Percentiles rank a stretch among this genome's conserved stretches.
These are phyloP conservation scores for Schrenkiella parvula DNA, from an alignment of 345 rosid species.

Conservation along the genomic window DNA sequence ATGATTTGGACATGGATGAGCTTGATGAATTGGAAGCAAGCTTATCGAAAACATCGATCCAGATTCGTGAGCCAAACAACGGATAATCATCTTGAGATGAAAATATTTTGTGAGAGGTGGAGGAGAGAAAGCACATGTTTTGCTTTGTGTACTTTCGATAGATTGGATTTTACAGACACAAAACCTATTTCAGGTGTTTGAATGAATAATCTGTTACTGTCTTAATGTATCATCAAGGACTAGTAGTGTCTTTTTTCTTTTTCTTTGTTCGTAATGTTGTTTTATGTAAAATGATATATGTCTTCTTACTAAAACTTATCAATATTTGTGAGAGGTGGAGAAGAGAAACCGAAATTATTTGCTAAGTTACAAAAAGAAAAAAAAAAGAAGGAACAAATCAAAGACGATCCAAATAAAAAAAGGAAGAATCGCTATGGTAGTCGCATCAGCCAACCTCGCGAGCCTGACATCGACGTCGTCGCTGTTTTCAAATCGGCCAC, in stretches of 20 bases:
- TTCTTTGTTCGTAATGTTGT: background rate
- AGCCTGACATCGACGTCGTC: conserved; percentile 38
- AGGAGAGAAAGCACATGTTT: conserved; percentile 24
- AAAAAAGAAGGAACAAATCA: background rate
- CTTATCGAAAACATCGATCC: conserved; percentile 62
- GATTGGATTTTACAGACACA: conserved; percentile 22
- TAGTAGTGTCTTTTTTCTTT: background rate
- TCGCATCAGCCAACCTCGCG: conserved; percentile 35
- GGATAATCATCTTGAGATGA: conserved; percentile 28
- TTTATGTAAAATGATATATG: too few species aligned
- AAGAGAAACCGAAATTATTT: background rate
- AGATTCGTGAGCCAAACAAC: conserved; percentile 46
- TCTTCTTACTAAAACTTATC: too few species aligned
- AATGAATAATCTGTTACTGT: conserved; percentile 27
- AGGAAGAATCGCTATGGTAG: conserved; percentile 40
- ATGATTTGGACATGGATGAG: conserved; percentile 75
- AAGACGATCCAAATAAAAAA: too few species aligned
- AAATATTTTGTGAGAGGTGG: background rate
- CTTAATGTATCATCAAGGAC: conserved; percentile 10
- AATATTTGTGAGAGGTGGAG: too few species aligned
- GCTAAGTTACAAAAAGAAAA: background rate
- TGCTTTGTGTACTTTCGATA: conserved; percentile 28
- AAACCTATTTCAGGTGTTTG: conserved; percentile 4
- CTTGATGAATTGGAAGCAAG: conserved; percentile 78
- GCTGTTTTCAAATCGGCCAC: conserved; percentile 34